phyloP scores from a whole-genome alignment of 106 monocot species.

The Acorus gramineus region DNA sequence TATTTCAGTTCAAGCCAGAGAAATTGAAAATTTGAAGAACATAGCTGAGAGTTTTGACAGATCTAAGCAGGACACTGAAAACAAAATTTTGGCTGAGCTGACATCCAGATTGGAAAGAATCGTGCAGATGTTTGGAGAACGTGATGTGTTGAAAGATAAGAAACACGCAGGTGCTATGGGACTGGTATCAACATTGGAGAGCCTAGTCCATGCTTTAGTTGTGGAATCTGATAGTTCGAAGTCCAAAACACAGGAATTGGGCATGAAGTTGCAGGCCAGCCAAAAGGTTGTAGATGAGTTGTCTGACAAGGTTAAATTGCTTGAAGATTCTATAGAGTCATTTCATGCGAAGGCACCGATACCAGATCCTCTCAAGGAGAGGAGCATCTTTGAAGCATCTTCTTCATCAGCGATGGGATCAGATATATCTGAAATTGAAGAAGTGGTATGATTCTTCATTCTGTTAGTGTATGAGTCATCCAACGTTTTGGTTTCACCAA shows the following conservation, averaged over 20 bases:
- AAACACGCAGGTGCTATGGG: conserved; percentile 26
- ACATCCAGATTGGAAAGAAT: conserved; percentile 45
- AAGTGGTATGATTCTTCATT: conserved; percentile 36
- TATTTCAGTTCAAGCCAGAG: conserved; percentile 30
- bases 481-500: no score
- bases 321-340: conserved; percentile 39
- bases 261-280: conserved; percentile 44
- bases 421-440: conserved; percentile 89
- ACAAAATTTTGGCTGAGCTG: conserved; percentile 37
- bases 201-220: conserved; percentile 23
- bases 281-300: conserved; percentile 52
- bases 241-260: conserved; percentile 54
- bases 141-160: conserved; percentile 38
- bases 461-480: background rate
- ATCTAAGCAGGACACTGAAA: conserved; percentile 32
- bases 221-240: conserved; percentile 53
- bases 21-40: conserved; percentile 52
- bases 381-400: conserved; percentile 54
- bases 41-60: conserved; percentile 23
- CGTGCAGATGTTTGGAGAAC: conserved; percentile 42
- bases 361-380: conserved; percentile 46
- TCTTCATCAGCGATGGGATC: conserved; percentile 26
- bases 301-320: conserved; percentile 43
- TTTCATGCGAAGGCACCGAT: conserved; percentile 25
- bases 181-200: conserved; percentile 49